These are phyloP conservation scores for Mallotus repandus DNA, from an alignment of 441 rosid genomes.

Conservation along the genomic window DNA sequence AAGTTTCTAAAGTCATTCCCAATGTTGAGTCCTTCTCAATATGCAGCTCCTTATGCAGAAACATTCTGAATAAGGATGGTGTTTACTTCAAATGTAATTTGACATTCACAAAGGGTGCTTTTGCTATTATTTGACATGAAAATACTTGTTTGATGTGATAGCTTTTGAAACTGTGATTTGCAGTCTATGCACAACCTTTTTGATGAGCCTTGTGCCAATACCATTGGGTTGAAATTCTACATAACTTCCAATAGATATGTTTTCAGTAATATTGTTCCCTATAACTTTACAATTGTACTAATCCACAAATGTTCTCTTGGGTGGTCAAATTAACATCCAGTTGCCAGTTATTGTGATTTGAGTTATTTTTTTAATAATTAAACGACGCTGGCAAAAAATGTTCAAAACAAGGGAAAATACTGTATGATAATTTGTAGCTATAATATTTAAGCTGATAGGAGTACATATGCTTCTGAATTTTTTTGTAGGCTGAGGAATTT, in stretches of 20 bases:
- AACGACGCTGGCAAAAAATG: background rate
- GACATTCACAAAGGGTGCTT: background rate
- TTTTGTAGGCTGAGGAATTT: constrained; percentile 75
- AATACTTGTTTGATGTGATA: background rate
- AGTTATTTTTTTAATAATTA: background rate
- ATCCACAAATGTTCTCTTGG: background rate
- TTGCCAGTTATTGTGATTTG: background rate
- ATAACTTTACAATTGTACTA: background rate
- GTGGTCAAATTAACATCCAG: background rate
- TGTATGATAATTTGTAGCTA: background rate
- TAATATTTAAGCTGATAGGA: background rate
- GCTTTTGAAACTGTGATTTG: background rate
- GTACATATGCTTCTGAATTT: background rate
- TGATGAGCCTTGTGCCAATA: background rate
- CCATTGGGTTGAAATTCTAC: background rate
- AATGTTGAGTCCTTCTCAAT: background rate
- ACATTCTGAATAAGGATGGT: background rate
- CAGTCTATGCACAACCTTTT: background rate
- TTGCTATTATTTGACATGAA: background rate
- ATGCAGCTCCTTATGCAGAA: background rate
- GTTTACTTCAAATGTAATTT: background rate
- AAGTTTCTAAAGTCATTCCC: background rate
- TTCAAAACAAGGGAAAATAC: background rate
- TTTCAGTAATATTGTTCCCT: background rate
- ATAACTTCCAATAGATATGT: background rate